Evolutionary conservation across 805 yeast genomes (phyloP).

Genomic region (Saccharomyces mikatae): DNA sequence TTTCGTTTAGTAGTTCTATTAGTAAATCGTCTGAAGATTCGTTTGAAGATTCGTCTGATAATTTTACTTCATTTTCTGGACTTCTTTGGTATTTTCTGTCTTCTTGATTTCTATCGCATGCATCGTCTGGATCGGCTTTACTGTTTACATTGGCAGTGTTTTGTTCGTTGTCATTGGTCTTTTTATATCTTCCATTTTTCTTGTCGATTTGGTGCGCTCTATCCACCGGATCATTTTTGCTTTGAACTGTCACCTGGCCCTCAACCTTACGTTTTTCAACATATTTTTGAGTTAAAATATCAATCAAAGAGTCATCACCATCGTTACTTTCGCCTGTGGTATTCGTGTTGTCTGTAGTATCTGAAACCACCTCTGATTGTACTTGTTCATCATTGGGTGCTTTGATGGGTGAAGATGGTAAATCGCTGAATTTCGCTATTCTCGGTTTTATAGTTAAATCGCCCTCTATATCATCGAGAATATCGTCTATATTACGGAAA

Average conservation of each 20-base stretch:
- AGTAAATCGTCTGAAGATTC: background rate
- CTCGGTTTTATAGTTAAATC: constrained; percentile 10
- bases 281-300: constrained; percentile 21
- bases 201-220: constrained; percentile 3
- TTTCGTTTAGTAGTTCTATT: background rate
- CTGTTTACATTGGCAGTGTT: background rate
- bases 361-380: background rate
- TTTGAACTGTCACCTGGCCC: background rate
- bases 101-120: background rate
- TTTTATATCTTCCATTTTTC: background rate
- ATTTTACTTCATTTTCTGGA: background rate
- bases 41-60: background rate
- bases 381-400: background rate
- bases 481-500: constrained; percentile 27
- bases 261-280: constrained; percentile 2
- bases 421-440: constrained; percentile 5
- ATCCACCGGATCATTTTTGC: background rate
- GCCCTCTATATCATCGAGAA: constrained; percentile 23
- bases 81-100: background rate
- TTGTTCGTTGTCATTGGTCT: background rate
- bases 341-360: background rate
- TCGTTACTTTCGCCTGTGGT: constrained; percentile 7
- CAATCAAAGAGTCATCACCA: constrained; percentile 24
- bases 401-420: constrained; percentile 27
- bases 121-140: background rate